Percentiles rank a stretch among this genome's conserved stretches.
Conservation (phyloP, 192 early-diverging fungal genomes). For the Oehlia diaphana region DNA sequence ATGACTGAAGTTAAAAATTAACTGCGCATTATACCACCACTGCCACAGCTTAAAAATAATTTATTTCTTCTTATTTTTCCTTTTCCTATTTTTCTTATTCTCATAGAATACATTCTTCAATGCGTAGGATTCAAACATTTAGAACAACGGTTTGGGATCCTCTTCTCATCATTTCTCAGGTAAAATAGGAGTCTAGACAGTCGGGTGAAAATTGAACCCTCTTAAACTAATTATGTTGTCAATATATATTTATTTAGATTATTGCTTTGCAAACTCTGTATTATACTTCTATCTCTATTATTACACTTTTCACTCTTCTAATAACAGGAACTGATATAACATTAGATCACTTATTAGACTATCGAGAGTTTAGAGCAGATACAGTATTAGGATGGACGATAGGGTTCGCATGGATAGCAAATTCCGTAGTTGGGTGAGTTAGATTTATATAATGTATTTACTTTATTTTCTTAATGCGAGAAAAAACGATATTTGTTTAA, state of each 20-base stretch:
- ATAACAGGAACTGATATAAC: slow-evolving; percentile 65
- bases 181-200: slow-evolving; percentile 1
- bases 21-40: background rate
- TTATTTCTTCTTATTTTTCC: no score
- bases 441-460: background rate
- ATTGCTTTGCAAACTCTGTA: slow-evolving; percentile 58
- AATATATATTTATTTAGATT: slow-evolving; percentile 38
- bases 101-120: background rate
- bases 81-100: no score
- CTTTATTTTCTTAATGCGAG: background rate
- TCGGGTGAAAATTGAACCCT: background rate
- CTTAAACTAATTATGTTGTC: background rate
- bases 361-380: slow-evolving; percentile 56
- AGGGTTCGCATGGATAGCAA: slow-evolving; percentile 63
- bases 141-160: slow-evolving; percentile 51
- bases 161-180: slow-evolving; percentile 49
- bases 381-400: slow-evolving; percentile 70
- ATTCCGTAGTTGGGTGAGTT: slow-evolving; percentile 60
- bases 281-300: slow-evolving; percentile 56
- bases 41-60: background rate
- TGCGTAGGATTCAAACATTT: slow-evolving; percentile 39
- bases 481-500: background rate
- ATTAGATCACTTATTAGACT: slow-evolving; percentile 67
- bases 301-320: slow-evolving; percentile 51
- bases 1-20: background rate